These are phyloP conservation scores for Penicillium concentricum DNA, from an alignment of 2,329 filamentous ascomycete genomes.

Conservation along the genomic window DNA sequence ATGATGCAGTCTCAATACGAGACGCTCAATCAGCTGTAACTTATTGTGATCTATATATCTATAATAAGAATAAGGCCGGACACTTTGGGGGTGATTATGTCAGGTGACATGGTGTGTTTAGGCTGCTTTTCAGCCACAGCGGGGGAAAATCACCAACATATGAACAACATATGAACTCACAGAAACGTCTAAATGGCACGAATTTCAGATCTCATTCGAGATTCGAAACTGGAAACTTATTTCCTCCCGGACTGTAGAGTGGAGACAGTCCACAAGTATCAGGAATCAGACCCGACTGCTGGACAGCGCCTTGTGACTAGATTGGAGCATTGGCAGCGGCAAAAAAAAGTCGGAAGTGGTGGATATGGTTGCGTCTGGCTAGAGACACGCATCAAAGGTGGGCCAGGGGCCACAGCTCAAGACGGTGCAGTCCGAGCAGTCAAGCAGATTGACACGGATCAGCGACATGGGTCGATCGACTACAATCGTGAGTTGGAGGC, in stretches of 20 bases:
- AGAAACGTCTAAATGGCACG: not conserved
- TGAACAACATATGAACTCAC: not conserved
- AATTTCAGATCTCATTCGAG: not conserved
- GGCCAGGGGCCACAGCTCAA: not conserved
- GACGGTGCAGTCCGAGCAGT: slow-evolving; percentile 1
- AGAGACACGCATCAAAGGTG: not conserved
- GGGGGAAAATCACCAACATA: not conserved
- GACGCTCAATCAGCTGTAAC: not conserved
- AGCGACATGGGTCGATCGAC: not conserved
- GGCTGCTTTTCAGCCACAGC: not conserved
- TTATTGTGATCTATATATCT: not conserved
- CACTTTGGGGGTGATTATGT: not conserved
- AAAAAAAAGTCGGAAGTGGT: not conserved
- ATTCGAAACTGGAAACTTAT: not conserved
- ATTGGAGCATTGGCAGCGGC: not conserved
- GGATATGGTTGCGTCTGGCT: not conserved
- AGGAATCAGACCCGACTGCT: not conserved
- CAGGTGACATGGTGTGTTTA: not conserved
- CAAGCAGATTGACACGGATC: slow-evolving; percentile 5
- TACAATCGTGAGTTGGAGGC: slow-evolving; percentile 4
- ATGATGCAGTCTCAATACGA: not conserved
- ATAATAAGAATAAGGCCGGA: not conserved
- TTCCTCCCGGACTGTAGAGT: not conserved
- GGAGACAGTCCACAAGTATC: not conserved
- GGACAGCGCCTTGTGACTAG: not conserved